Percentiles rank a stretch among this genome's conserved stretches.
These are phyloP conservation scores for Dactylellina parvicollis DNA, from an alignment of 2,329 filamentous ascomycete genomes.

Conservation along the genomic window DNA sequence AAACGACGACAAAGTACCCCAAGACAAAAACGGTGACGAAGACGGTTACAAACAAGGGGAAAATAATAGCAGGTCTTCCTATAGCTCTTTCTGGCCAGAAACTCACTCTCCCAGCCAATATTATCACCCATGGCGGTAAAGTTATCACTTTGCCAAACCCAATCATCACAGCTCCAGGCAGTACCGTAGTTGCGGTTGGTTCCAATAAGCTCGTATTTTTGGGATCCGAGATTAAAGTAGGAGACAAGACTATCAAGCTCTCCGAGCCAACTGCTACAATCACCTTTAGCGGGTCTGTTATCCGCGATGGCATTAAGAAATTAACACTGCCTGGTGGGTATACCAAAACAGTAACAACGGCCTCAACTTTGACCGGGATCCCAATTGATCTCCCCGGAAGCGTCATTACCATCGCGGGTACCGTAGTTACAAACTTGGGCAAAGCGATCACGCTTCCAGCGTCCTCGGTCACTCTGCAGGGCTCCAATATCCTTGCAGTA, in stretches of 20 bases:
- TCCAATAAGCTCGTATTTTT: background rate
- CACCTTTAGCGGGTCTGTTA: background rate
- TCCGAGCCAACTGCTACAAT: background rate
- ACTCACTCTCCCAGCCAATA: background rate
- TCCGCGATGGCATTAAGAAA: background rate
- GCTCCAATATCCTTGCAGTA: background rate
- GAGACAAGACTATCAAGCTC: background rate
- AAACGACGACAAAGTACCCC: background rate
- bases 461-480: background rate
- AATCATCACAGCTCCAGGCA: background rate
- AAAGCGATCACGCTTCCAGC: background rate
- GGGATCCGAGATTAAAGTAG: background rate
- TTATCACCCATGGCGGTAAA: background rate
- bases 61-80: background rate
- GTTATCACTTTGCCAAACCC: background rate
- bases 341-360: background rate
- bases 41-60: background rate
- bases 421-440: background rate
- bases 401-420: background rate
- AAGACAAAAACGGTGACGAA: background rate
- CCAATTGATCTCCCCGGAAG: background rate
- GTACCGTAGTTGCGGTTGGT: background rate
- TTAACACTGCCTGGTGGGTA: background rate
- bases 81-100: background rate
- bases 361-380: background rate